Conservation (phyloP, 2,329 filamentous ascomycete species). For the Pseudogymnoascus verrucosus region DNA sequence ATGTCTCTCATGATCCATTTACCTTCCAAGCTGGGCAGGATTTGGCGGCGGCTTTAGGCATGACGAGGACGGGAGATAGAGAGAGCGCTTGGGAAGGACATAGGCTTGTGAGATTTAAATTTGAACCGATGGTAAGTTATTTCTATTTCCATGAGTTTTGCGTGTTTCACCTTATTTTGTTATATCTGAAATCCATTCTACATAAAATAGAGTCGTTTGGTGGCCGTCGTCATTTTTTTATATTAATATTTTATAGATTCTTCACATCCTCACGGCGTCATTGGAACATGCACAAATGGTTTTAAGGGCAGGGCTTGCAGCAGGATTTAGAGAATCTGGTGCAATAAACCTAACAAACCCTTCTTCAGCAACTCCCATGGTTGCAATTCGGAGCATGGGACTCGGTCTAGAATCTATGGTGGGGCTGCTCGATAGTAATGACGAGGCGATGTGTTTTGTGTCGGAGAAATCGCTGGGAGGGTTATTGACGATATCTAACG, state of each 20-base stretch:
- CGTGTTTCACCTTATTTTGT: background rate
- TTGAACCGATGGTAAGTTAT: conserved; percentile 80
- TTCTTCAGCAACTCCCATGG: conserved; percentile 53
- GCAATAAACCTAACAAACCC: conserved; percentile 54
- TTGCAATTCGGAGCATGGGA: conserved; percentile 78
- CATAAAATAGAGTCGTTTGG: background rate
- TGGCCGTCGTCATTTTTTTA: background rate
- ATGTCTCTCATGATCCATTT: conserved; percentile 75
- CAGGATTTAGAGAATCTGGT: conserved; percentile 86
- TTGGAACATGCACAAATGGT: conserved; percentile 65
- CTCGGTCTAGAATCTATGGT: conserved; percentile 76
- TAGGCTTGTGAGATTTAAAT: conserved; percentile 74
- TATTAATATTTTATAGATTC: conserved; percentile 51
- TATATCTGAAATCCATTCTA: background rate
- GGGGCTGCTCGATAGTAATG: conserved; percentile 35
- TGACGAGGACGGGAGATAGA: conserved; percentile 27
- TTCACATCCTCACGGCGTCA: conserved; percentile 77
- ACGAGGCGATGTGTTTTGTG: conserved; percentile 47
- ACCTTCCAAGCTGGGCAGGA: conserved; percentile 21
- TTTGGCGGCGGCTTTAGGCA: conserved; percentile 32
- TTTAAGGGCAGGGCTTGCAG: conserved; percentile 65
- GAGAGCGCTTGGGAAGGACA: conserved; percentile 23
- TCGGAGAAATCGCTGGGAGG: conserved; percentile 57
- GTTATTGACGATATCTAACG: conserved; percentile 63
- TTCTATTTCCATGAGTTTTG: background rate